Evolutionary conservation across 2,329 filamentous ascomycete species (phyloP), one percentile per base, ranked within the genome.

Genomic region (Fusarium lateritium): DNA sequence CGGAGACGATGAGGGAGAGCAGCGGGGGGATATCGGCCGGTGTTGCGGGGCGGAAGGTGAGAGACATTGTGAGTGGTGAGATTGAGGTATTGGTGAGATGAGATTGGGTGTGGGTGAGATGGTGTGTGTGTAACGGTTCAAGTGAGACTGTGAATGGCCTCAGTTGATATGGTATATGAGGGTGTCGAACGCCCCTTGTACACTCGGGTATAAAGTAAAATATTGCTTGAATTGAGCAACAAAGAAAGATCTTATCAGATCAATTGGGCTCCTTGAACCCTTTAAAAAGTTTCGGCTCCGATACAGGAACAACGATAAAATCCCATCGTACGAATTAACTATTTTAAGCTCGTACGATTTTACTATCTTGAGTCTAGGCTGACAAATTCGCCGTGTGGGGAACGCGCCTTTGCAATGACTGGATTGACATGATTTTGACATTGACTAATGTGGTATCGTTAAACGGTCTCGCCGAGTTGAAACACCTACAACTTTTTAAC

Each of bases 1-100:
- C 83, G 3, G 79, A 79, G 49, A 78, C 76, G 49, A 85, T 77
- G 52, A 85, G 79, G 5, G 76, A 62, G 22, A 81, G 77, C 28
- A 84, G 59, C 13, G 68, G 47, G 9, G 75, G 57, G 14, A 76
- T 69, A 45, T 82, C 80, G 15, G 70, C 67, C 1, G 74, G 62
- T 5, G 74, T 75, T 43, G 81, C 81, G 26, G 40, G 53, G 22
- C 62, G 56, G 50, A 68, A 72, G 3, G 49, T 67, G 45, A 70
- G 67, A 52, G 67, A 60, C 67, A 70, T 70, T 17, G 13, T 60
- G 49, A 22, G 28, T 47, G 24, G 42, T 58, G 40, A 43, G n/a
- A 38, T n/a, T 22, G 15, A n/a, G 15, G 24, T 31, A 3, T 31
- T 31, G 10, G 28, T 31, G 28, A 19, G n/a, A 21, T 24, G 28